These are phyloP conservation scores for Bolboschoenus planiculmis DNA, from an alignment of 176 grass and related monocot species.

Conservation along the genomic window DNA sequence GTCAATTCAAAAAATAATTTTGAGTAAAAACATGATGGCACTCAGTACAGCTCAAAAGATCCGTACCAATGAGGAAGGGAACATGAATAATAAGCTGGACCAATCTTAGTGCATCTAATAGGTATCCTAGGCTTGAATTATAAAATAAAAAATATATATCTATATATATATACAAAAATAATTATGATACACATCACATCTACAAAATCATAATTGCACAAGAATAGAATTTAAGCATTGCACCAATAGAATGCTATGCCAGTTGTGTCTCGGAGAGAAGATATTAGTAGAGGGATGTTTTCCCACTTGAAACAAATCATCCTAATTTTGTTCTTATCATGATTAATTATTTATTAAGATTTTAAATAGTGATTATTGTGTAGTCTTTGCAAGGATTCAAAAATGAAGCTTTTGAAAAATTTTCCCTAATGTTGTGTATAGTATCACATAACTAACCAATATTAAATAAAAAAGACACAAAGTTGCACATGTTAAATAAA, in stretches of 20 bases:
- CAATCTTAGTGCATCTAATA: neutral
- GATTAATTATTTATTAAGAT: too few relatives aligned
- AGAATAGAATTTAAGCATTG: neutral
- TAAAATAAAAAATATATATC: neutral
- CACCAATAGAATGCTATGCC: neutral
- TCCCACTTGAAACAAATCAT: neutral
- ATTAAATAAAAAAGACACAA: too few relatives aligned
- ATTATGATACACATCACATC: neutral
- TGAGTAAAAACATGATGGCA: neutral
- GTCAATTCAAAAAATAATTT: neutral
- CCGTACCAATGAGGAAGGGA: neutral
- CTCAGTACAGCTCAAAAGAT: conserved; percentile 27
- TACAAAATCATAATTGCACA: neutral
- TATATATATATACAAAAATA: neutral
- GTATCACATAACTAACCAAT: too few relatives aligned
- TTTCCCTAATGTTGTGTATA: too few relatives aligned
- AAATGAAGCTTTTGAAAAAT: too few relatives aligned
- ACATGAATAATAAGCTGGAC: conserved; percentile 6
- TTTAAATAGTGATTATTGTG: too few relatives aligned
- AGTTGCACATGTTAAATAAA: too few relatives aligned
- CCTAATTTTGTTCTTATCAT: too few relatives aligned
- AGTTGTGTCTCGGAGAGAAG: too few relatives aligned
- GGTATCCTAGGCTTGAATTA: conserved; percentile 13
- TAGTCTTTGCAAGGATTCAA: too few relatives aligned
- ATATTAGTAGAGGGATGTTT: too few relatives aligned